Base-by-base conservation (phyloP, 2,329 filamentous ascomycete genomes). In the Fusarium buxicola region DNA sequence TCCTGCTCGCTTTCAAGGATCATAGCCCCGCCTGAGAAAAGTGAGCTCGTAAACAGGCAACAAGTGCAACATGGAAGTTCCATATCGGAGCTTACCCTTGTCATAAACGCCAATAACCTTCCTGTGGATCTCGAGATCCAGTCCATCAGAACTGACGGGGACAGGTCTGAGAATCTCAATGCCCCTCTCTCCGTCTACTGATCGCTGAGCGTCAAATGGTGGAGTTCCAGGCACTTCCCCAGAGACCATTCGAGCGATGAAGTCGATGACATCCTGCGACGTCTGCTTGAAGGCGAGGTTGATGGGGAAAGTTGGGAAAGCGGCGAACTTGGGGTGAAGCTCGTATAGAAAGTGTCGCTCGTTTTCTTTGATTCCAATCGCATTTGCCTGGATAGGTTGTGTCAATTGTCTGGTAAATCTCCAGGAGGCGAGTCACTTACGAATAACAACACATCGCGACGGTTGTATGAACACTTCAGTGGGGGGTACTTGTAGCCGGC, bases 261-360 rank as follows among this genome's bases (percentile, higher is more conserved):
- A 80, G 66, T 80, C 75, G 53, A 76, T 77, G 36, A 81, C 77
- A 60, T 81, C 79, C 54, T 80, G 76, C 46, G 77, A 74, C 7
- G 78, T 79, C 65, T 78, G 75, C 66, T 81, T 82, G 69, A 80
- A 81, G 32, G 74, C 72, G 5, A 81, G 73, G 52, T 80, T 80
- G 63, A 80, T 76, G 25, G 80, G 76, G 54, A 81, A 82, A 0
- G 80, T 82, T n/a, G 80, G 80, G 58, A 82, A 82, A 7, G 70
- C 72, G 13, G 79, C 75, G 41, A 82, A 81, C 16, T 73, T 69
- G 6, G 79, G 78, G 31, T 82, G 74, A 2, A 78, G 72, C 48
- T 82, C 80, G 64, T 80, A 79, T 16, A 78, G 70, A 55, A 80
- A 79, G 57, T 81, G 79, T 6, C 75, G 71, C 55, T 81, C 78